Percentiles rank a stretch among this genome's conserved stretches.
phyloP scores from a whole-genome alignment of 225 moss, liverwort and hornwort genomes.

The Marchantia paleacea region DNA sequence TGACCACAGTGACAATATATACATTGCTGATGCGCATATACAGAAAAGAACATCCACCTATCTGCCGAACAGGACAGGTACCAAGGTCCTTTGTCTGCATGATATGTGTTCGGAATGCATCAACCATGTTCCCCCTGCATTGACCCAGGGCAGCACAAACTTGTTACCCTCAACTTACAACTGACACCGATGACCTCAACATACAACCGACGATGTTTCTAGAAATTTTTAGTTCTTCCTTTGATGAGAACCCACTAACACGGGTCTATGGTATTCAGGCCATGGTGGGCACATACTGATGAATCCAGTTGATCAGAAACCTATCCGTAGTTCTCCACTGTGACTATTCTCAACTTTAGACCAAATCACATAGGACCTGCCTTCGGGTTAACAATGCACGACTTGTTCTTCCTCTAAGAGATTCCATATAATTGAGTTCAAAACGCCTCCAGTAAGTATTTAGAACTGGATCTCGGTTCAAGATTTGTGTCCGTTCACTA shows the following conservation, averaged over 20 bases:
- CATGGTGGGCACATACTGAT: too few relatives aligned
- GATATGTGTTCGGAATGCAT: conserved; percentile 56
- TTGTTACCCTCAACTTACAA: background rate
- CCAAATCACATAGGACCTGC: background rate
- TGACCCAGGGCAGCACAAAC: background rate
- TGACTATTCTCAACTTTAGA: background rate
- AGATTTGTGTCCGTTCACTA: background rate
- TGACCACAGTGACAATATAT: conserved; percentile 55
- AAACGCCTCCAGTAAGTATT: background rate
- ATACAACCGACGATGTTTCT: too few relatives aligned
- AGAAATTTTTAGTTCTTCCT: too few relatives aligned
- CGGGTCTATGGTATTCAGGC: too few relatives aligned
- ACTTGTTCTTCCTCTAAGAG: background rate
- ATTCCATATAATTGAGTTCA: background rate
- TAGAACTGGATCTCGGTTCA: background rate
- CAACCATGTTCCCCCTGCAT: conserved; percentile 57
- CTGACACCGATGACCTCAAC: too few relatives aligned
- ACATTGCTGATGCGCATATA: conserved; percentile 67
- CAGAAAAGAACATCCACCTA: conserved; percentile 56
- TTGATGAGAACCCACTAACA: too few relatives aligned
- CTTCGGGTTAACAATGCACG: background rate
- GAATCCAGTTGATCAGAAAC: background rate
- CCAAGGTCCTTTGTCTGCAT: conserved; percentile 64
- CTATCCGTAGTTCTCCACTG: background rate
- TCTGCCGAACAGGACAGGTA: conserved; percentile 57